Evolutionary conservation across 352 stramenopile species (phyloP).

Genomic region (Achlya hypogyna): DNA sequence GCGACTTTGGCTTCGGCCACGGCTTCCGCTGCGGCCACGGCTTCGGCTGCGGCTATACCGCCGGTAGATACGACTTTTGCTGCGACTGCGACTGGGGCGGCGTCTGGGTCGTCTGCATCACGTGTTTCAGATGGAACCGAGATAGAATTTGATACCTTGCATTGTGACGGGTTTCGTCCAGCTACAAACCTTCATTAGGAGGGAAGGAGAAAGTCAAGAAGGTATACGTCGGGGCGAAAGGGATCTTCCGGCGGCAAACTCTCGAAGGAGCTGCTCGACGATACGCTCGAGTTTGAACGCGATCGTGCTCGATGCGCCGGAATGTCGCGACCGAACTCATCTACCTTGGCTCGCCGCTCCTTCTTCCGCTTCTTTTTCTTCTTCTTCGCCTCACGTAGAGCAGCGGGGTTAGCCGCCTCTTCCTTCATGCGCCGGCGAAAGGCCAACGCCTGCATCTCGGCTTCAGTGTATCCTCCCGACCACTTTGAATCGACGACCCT

Average conservation of each 20-base stretch:
- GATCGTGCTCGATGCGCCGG: slow-evolving; percentile 18
- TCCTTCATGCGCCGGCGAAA: slow-evolving; percentile 18
- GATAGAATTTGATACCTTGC: slow-evolving; percentile 7
- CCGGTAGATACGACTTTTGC: slow-evolving; percentile 8
- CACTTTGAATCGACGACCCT: slow-evolving; percentile 4
- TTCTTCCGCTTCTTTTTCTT: slow-evolving; percentile 26
- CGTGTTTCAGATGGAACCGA: not conserved
- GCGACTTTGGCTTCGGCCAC: slow-evolving; percentile 7
- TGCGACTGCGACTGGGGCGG: slow-evolving; percentile 23
- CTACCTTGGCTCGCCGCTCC: slow-evolving; percentile 20
- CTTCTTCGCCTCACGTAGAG: slow-evolving; percentile 10
- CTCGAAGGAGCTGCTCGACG: slow-evolving; percentile 21
- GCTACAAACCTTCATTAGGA: slow-evolving; percentile 21
- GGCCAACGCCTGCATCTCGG: slow-evolving; percentile 17
- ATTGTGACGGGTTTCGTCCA: slow-evolving; percentile 32
- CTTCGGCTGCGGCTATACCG: slow-evolving; percentile 13
- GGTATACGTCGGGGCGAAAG: slow-evolving; percentile 44
- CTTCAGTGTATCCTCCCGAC: slow-evolving; percentile 18
- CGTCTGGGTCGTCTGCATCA: slow-evolving; percentile 19
- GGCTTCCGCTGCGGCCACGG: slow-evolving; percentile 9
- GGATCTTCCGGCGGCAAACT: slow-evolving; percentile 52
- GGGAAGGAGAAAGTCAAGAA: not conserved
- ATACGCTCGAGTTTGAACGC: slow-evolving; percentile 24
- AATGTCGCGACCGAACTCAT: slow-evolving; percentile 75
- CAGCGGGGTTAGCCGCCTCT: not conserved